These are phyloP conservation scores for Golubevia pallescens DNA, from an alignment of 1,284 basidiomycete species.

Conservation along the genomic window DNA sequence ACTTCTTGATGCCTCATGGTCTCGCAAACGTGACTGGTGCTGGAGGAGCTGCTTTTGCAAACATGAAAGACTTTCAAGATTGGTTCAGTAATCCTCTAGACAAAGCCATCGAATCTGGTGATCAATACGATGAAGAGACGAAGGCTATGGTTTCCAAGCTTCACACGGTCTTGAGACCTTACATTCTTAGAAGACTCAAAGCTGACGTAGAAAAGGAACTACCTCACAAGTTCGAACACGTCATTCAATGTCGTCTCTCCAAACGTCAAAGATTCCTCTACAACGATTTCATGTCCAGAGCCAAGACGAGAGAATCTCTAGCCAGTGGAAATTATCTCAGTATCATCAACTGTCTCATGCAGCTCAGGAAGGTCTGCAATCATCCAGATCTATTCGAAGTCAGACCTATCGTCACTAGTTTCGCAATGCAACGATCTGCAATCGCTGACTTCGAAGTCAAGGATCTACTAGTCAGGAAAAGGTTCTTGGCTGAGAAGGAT, in stretches of 20 bases:
- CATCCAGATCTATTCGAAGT: conserved; percentile 96
- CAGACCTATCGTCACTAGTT: conserved; percentile 88
- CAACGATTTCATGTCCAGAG: conserved; percentile 96
- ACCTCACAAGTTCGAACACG: conserved; percentile 92
- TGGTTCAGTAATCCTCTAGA: conserved; percentile 90
- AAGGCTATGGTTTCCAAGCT: conserved; percentile 85
- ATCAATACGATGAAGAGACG: conserved; percentile 80
- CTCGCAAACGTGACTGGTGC: conserved; percentile 65
- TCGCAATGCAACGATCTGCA: conserved; percentile 82
- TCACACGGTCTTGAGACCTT: conserved; percentile 89
- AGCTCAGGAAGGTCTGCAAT: conserved; percentile 78
- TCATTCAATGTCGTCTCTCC: conserved; percentile 87
- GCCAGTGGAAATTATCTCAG: conserved; percentile 79
- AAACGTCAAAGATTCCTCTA: conserved; percentile 95
- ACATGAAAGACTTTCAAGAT: conserved; percentile 90
- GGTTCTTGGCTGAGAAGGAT: conserved; percentile 70
- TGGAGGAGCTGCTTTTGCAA: conserved; percentile 81
- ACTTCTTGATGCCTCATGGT: conserved; percentile 89
- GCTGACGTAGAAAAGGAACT: conserved; percentile 94
- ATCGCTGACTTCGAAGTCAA: conserved; percentile 85
- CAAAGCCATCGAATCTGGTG: conserved; percentile 88
- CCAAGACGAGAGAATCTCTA: conserved; percentile 83
- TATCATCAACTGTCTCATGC: conserved; percentile 97
- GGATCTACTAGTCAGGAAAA: conserved; percentile 80
- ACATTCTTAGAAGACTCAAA: conserved; percentile 91